Evolutionary conservation across 192 early-diverging fungal genomes (phyloP), one percentile per base, ranked within the genome.

Genomic region (Coemansia umbellata): DNA sequence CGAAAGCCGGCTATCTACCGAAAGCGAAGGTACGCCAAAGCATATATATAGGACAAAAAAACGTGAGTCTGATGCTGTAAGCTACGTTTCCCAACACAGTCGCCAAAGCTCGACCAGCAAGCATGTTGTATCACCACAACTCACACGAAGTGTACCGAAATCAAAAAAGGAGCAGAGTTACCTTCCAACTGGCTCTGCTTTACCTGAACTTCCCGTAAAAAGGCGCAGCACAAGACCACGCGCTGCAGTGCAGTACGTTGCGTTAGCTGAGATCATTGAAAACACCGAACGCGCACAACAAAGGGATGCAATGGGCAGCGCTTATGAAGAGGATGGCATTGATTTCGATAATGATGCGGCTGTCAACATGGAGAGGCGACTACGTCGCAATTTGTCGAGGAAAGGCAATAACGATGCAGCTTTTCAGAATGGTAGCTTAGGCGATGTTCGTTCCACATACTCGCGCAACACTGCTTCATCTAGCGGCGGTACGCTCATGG

Each of bases 401-500:
- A 36, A 50, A 19, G 44, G 19, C 19, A 30, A 22, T 3, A 36
- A 39, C 8, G 49, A 24, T 10, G 49, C 14, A n/a, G 18, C 22
- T 0, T n/a, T 28, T 28, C 43, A 10, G 14, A 26, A 10, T 15
- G 45, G 47, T 24, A 19, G 33, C 36, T 31, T 22, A 13, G 35
- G 48, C 24, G 69, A 59, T 40, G 23, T 39, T 13, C 48, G 31
- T 27, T 74, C 70, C 13, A 26, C 59, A 6, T 30, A 31, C 7
- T 66, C 64, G 36, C 58, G 53, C 33, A 55, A 32, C 10, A 66
- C 63, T 8, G 59, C 36, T 19, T 62, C 63, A 9, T 74, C 70
- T 11, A 67, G 70, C 42, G 55, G 54, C 10, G 70, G 60, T 11
- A 63, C 70, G 23, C 37, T 74, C 22, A 61, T 74, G 70, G 58